Evolutionary conservation across 169 alveolate species (phyloP).

Genomic region (Ichthyophthirius multifiliis): DNA sequence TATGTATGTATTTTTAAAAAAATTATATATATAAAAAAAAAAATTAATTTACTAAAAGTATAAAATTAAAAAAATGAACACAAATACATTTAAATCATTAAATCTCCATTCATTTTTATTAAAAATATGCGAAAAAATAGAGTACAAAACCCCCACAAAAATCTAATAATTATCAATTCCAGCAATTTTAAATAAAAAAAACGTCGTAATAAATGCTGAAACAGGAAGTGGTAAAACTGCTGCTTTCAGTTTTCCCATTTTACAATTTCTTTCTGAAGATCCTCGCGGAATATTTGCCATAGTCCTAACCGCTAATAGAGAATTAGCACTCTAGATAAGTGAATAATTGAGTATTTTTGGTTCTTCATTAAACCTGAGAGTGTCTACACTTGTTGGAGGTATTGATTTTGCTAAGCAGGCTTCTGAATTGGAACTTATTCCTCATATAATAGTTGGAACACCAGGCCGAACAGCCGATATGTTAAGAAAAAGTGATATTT

Average conservation of each 20-base stretch:
- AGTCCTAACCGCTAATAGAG: constrained; percentile 97
- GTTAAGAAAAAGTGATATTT: constrained; percentile 60
- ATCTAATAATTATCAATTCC: constrained; percentile 92
- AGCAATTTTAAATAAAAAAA: constrained; percentile 83
- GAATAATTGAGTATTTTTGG: constrained; percentile 94
- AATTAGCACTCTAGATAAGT: constrained; percentile 94
- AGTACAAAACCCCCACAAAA: constrained; percentile 85
- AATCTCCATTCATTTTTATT: constrained; percentile 58
- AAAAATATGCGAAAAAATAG: constrained; percentile 58
- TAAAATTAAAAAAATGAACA: not conserved
- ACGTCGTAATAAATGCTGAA: constrained; percentile 93
- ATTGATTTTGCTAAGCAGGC: constrained; percentile 86
- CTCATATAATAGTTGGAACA: constrained; percentile 95
- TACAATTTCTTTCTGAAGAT: constrained; percentile 91
- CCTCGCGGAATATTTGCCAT: constrained; percentile 95
- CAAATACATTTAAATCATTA: constrained; percentile 43
- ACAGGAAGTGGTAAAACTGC: constrained; percentile 99
- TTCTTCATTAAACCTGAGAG: constrained; percentile 82
- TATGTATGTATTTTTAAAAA: too few relatives aligned
- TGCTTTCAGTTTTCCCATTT: constrained; percentile 94
- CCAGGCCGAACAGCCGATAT: constrained; percentile 95
- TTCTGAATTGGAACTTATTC: constrained; percentile 78
- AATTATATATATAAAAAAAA: too few relatives aligned
- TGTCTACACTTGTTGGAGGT: constrained; percentile 92
- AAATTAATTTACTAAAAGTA: too few relatives aligned